These are phyloP conservation scores for Metarhizium humberi DNA, from an alignment of 2,329 filamentous ascomycete genomes.

Conservation along the genomic window DNA sequence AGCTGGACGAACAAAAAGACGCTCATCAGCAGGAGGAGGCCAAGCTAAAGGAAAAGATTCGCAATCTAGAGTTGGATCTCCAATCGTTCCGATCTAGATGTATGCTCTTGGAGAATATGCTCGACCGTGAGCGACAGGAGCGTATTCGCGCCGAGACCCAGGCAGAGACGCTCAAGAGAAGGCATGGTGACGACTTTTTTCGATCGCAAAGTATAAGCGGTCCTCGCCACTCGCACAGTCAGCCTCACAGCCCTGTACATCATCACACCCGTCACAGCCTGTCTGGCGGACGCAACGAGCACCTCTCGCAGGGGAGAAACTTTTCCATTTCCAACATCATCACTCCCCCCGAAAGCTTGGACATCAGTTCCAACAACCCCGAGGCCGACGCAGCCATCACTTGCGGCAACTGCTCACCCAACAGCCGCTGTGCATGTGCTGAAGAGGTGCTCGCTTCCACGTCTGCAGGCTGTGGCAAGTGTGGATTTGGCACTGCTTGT, in stretches of 20 bases:
- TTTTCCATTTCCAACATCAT: constrained; percentile 51
- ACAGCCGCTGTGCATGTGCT: constrained; percentile 47
- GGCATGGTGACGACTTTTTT: constrained; percentile 18
- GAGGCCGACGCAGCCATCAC: constrained; percentile 27
- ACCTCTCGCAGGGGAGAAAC: constrained; percentile 23
- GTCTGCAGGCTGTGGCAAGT: constrained; percentile 54
- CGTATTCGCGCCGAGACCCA: constrained; percentile 34
- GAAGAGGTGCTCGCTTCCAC: constrained; percentile 48
- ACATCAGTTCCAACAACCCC: constrained; percentile 16
- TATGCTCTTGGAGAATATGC: constrained; percentile 51
- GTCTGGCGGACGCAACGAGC: constrained; percentile 15
- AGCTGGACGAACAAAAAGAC: constrained; percentile 52
- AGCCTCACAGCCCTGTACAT: constrained; percentile 18
- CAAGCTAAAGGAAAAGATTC: constrained; percentile 48
- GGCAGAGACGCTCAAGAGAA: constrained; percentile 24
- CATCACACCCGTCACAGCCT: constrained; percentile 18
- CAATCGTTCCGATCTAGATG: constrained; percentile 56
- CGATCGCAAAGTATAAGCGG: constrained; percentile 18
- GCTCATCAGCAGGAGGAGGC: constrained; percentile 47
- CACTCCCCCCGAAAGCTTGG: constrained; percentile 38
- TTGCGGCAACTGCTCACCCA: constrained; percentile 48
- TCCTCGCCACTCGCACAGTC: constrained; percentile 16
- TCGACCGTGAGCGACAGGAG: constrained; percentile 48
- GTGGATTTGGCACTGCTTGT: constrained; percentile 52
- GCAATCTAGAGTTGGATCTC: constrained; percentile 53